Evolutionary conservation across 345 rosid genomes (phyloP), one percentile per base, ranked within the genome.

Genomic region (Mercurialis annua): DNA sequence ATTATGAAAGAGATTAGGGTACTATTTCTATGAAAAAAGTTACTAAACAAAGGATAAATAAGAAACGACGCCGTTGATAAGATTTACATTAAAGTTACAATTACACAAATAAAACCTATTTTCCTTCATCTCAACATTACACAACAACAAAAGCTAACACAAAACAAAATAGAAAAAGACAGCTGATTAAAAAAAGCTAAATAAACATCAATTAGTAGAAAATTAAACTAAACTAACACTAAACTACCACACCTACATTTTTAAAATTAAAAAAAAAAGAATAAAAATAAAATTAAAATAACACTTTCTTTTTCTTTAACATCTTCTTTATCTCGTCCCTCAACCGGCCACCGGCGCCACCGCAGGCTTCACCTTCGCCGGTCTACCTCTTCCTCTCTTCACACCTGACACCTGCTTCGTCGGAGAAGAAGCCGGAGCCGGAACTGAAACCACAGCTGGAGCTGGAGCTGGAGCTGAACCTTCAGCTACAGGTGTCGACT

Each of bases 351-450:
- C 87, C 24, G 92, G 89, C 5, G 77, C 83, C n/a, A 83, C 85
- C 21, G 74, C 83, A 10, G 92, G 85, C 80, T 89, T 89, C 73
- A 78, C 92, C 73, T 92, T 92, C 6, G 92, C 89, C 36, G 96
- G 98, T 31, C 96, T 76, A 15, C 96, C 95, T 50, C 95, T 81
- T 2, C 98, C 96, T 58, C 91, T 70, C 12, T 81, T 77, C 17
- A 69, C 56, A 1, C 81, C 78, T 20, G 65, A 34, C 1, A 76
- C 33, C 57, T 67, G 20, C 36, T 61, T 64, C 26, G 46, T 20
- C 5, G 40, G 24, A 0, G 73, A 4, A 24, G 30, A 9, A n/a
- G 62, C 66, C 0, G 60, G 15, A 12, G 40, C 44, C 0, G 69
- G 9, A 17, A 27, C 12, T n/a, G 61, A 61, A 11, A 1, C 2